Base-by-base conservation (phyloP, 352 stramenopile genomes). In the Globisporangium paddicum region DNA sequence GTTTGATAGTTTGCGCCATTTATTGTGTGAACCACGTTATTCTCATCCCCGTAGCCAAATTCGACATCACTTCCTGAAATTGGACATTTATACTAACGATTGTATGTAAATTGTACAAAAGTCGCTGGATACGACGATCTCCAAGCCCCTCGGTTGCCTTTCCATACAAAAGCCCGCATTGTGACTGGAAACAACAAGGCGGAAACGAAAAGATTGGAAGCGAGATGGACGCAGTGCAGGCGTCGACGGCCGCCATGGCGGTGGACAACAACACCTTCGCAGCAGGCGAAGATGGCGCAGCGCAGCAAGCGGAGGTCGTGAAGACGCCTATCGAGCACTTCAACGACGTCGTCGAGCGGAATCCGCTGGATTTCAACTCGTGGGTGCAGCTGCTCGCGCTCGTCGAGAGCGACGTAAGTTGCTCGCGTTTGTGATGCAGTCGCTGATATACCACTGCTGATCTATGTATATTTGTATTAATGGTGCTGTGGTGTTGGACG, bases 301-400 rank as follows among this genome's bases (percentile, higher is more conserved):
- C 19, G 54, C 28, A 47, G 50, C 34, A 30, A 14, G 1, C 21
- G 6, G 52, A 60, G 9, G 32, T 28, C 18, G 42, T 52, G 11
- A 70, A 73, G 64, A 68, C 78, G 61, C 77, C 77, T 18, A 55
- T 87, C 32, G 71, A 90, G 55, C 67, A 65, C 19, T 73, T 86
- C 41, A 65, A 45, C 19, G 79, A 86, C 30, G 60, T 66, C 14
- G 79, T 93, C 41, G 66, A 79, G 46, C 63, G 69, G 57, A 93
- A 89, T 55, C 83, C 83, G 49, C 72, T 93, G 34, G 83, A 93
- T 60, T 93, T 93, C 56, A 87, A 86, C 60, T 77, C 83, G 46
- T 93, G 83, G 83, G 74, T 86, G 56, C 75, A 88, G 55, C 60
- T 93, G 56, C 62, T 93, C 25, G 60, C 83, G 49, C 73, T 88